Evolutionary conservation across 2,329 filamentous ascomycete species (phyloP).

Genomic region (Raffaelea deltoideospora): DNA sequence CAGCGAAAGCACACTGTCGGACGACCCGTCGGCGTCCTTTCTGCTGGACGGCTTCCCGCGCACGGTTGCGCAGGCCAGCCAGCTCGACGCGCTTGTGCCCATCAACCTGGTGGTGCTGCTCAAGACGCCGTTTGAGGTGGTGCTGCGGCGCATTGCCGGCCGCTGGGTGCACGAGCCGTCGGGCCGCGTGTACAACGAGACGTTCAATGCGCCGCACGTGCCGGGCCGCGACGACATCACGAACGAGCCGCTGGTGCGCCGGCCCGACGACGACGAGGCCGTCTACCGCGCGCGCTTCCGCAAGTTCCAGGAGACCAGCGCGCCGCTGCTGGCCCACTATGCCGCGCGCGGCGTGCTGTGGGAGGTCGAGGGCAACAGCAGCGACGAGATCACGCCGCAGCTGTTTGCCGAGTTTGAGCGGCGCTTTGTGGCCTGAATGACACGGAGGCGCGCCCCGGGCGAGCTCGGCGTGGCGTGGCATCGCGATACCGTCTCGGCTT

Average conservation of each 20-base stretch:
- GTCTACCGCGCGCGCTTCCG: constrained; percentile 68
- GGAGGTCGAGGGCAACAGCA: constrained; percentile 76
- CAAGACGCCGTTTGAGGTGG: constrained; percentile 70
- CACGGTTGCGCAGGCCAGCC: constrained; percentile 63
- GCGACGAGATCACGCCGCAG: constrained; percentile 90
- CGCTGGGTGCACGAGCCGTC: constrained; percentile 89
- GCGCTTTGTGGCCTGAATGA: constrained; percentile 52
- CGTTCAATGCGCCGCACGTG: constrained; percentile 74
- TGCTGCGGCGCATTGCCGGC: constrained; percentile 77
- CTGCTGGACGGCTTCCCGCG: constrained; percentile 94
- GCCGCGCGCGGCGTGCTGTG: constrained; percentile 68
- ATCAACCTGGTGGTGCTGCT: constrained; percentile 88
- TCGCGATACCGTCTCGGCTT: too few relatives aligned
- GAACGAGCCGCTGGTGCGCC: constrained; percentile 68
- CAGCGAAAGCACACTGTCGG: constrained; percentile 25
- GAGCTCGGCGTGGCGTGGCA: too few relatives aligned
- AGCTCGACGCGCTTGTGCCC: constrained; percentile 69
- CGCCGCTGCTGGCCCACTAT: constrained; percentile 79
- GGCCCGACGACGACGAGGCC: constrained; percentile 73
- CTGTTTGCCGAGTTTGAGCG: constrained; percentile 69
- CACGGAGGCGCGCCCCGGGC: too few relatives aligned
- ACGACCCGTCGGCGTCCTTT: constrained; percentile 71
- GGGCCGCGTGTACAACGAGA: constrained; percentile 87
- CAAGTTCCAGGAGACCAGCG: constrained; percentile 78
- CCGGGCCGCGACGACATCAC: constrained; percentile 78